Base-by-base conservation (phyloP, 495 filamentous ascomycete species). In the Xylaria palmicola region DNA sequence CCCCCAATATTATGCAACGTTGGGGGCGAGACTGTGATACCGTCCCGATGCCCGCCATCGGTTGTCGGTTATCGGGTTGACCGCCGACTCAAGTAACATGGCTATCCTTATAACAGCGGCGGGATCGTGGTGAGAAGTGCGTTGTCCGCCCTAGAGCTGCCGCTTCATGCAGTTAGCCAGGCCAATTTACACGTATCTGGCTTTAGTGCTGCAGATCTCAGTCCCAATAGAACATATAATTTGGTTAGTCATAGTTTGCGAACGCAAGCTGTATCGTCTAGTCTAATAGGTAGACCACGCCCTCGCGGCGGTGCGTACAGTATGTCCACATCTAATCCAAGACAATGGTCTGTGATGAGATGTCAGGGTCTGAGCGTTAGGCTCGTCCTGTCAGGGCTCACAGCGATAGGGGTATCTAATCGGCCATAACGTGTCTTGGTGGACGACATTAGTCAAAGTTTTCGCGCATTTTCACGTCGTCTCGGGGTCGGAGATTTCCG, bases 51-150 rank as follows among this genome's bases (percentile, higher is more conserved):
- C n/a, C 53, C 17, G 9, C 20, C 44, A 26, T 19, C 36, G 51
- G 53, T 24, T 56, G 53, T 56, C 39, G 39, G 53, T 30, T 56
- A 39, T 56, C 39, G 39, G 53, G 19, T 32, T 43, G 17, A 24
- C 2, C 27, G 51, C 15, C 34, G 17, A 8, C 36, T 34, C 22
- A 34, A 50, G 8, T 29, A 26, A 53, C 32, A 29, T n/a, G 13
- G 50, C 20, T 12, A 43, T 30, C 24, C 4, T 24, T n/a, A 30
- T 24, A 37, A 1, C 30, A 30, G 22, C 19, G 19, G 10, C 22
- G 36, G 29, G 15, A 27, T 34, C 6, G 36, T 19, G 29, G 20
- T 15, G 19, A 9, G 17, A 29, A 15, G 12, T 55, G 15, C 15
- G 22, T 26, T 26, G 12, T 49, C 30, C 26, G 13, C 29, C 44